Evolutionary conservation across 148 eudicot genomes (phyloP).

Genomic region (Vaccinium corymbosum): DNA sequence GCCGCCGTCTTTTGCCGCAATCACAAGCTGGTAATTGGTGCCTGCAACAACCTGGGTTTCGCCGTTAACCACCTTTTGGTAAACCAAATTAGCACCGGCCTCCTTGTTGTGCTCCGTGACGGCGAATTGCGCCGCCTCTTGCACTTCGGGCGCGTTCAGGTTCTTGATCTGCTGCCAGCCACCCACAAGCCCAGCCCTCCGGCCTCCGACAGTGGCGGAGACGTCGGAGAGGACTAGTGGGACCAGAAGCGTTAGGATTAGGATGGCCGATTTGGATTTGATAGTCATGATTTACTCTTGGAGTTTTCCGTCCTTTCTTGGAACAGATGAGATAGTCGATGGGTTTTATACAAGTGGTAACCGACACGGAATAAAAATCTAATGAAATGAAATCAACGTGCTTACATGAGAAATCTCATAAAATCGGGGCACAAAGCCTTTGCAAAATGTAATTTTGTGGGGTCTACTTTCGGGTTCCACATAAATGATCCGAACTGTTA

Average conservation of each 20-base stretch:
- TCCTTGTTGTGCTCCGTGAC: conserved; percentile 38
- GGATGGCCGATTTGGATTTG: not conserved
- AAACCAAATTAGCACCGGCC: conserved; percentile 8
- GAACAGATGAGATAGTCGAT: not conserved
- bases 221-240: not conserved
- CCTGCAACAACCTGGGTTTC: conserved; percentile 54
- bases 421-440: no score
- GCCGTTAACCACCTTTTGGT: conserved; percentile 27
- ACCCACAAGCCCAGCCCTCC: not conserved
- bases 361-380: not conserved
- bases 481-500: no score
- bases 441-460: no score
- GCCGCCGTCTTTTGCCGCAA: conserved; percentile 36
- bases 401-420: no score
- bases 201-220: not conserved
- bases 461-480: no score
- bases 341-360: not conserved
- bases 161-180: conserved; percentile 29
- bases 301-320: not conserved
- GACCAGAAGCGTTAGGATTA: not conserved
- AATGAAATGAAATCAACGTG: no score
- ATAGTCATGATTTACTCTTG: not conserved
- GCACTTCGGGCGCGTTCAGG: conserved; percentile 32
- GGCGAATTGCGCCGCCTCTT: conserved; percentile 48
- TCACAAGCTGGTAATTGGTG: conserved; percentile 32